Base-by-base conservation (phyloP, 2,329 filamentous ascomycete species). In the Penicillium sp. region DNA sequence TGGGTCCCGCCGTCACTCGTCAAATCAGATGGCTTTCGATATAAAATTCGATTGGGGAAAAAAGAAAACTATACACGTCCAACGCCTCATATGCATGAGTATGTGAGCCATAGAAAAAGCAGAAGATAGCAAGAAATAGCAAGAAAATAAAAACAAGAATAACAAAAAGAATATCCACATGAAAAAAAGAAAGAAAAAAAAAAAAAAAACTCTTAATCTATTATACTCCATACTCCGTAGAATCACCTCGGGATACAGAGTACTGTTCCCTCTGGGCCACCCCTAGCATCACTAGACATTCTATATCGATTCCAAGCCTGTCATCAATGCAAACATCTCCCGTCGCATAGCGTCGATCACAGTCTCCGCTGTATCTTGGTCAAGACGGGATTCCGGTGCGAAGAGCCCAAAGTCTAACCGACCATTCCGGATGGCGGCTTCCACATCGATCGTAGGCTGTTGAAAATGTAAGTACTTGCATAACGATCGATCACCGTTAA, bases 371-470 rank as follows among this genome's bases (percentile, higher is more conserved):
- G 44, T 60, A 19, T 45, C 41, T 34, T 33, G 23, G 40, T 54
- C 59, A 23, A 67, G 57, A 33, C 62, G 59, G 41, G 52, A 38
- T 13, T 50, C 45, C 8, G 65, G 55, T 5, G 56, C 65, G 36
- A 67, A 67, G 43, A 67, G 51, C 13, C 65, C 65, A 50, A 67
- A 65, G 47, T 67, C 65, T 41, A 67, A 52, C 25, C 46, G 45
- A 27, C 50, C 62, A 7, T 65, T 52, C 38, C 65, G 65, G 38
- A 67, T 58, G 11, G 65, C 65, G 4, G 65, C 65, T 50, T 67
- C 65, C 29, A 67, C 62, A 34, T 67, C 65, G 21, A 67, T 60
- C 40, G 64, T 67, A 57, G 65, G 60, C 65, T 67, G 55, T 58
- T 55, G 34, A 53, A 50, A 47, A 45, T 33, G 45, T 59, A 59